Percentiles rank a stretch among this genome's conserved stretches.
These are phyloP conservation scores for Megacollybia marginata DNA, from an alignment of 768 basidiomycete species.

Conservation along the genomic window DNA sequence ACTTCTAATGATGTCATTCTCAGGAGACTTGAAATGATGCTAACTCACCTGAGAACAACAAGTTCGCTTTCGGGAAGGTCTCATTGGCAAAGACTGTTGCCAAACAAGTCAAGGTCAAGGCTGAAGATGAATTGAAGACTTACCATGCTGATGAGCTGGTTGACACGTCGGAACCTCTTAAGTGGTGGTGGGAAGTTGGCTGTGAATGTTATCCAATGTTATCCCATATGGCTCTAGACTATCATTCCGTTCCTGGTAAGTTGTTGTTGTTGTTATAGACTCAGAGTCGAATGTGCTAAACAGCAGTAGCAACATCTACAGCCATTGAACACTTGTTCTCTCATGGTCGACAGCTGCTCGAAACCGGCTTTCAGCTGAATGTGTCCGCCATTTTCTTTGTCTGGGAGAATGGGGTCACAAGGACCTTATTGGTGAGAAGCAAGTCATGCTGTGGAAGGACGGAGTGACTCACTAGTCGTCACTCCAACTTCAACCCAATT, in stretches of 20 bases:
- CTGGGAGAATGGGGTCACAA: conserved; percentile 9
- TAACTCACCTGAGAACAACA: too few species aligned
- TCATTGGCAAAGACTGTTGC: background rate
- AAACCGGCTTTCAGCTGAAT: conserved; percentile 6
- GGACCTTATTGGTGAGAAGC: conserved; percentile 6
- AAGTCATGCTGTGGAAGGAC: background rate
- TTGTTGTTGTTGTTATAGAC: conserved; percentile 8
- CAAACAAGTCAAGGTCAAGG: too few species aligned
- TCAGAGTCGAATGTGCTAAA: background rate
- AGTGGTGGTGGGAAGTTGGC: conserved; percentile 15
- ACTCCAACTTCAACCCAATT: too few species aligned
- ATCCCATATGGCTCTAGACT: too few species aligned
- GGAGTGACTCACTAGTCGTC: too few species aligned
- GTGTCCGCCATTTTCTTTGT: too few species aligned
- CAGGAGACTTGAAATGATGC: too few species aligned
- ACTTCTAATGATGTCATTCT: too few species aligned
- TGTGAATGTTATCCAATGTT: conserved; percentile 14
- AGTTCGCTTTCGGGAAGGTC: background rate
- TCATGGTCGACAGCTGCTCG: conserved; percentile 11
- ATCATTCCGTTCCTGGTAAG: too few species aligned
- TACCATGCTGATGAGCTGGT: conserved; percentile 1
- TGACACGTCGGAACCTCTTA: too few species aligned
- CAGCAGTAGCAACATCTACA: conserved; percentile 10
- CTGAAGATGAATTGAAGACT: background rate
- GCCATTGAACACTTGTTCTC: conserved; percentile 12